A percentile compares a stretch with the other conserved stretches of the same genome.
These are phyloP conservation scores for Pichia sp. DNA, from an alignment of 1,139 yeast species.

Conservation along the genomic window DNA sequence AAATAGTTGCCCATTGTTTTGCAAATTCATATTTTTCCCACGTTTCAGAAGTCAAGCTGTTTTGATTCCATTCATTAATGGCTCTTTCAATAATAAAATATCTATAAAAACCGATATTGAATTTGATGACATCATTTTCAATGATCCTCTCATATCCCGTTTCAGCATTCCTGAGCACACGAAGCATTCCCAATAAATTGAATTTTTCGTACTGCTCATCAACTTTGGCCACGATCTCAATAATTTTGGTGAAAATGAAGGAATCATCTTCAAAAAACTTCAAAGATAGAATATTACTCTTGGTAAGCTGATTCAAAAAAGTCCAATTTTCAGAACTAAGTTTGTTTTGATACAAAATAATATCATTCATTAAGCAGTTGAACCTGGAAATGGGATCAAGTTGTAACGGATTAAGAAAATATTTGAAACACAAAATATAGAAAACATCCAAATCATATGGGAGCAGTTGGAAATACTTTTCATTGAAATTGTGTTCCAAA, in stretches of 20 bases:
- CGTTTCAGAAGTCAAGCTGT: not conserved
- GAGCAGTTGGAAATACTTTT: not conserved
- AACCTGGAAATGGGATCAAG: not conserved
- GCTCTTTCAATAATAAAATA: conserved; percentile 5
- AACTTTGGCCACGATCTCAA: conserved; percentile 1
- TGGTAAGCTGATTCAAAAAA: not conserved
- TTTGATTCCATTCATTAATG: conserved; percentile 7
- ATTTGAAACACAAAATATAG: conserved; percentile 6
- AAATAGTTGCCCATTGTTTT: conserved; percentile 8
- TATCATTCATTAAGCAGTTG: not conserved
- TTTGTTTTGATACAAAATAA: not conserved
- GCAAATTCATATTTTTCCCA: conserved; percentile 5
- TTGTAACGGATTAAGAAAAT: conserved; percentile 5
- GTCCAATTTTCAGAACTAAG: not conserved
- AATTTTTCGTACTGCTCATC: not conserved
- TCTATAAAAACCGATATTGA: conserved; percentile 4
- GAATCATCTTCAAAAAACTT: not conserved
- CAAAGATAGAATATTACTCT: not conserved
- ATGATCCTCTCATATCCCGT: conserved; percentile 6
- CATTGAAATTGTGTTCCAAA: not conserved
- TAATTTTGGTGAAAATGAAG: not conserved
- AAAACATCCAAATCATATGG: conserved; percentile 5
- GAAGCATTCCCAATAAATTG: conserved; percentile 6
- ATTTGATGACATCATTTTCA: not conserved
- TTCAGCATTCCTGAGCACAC: conserved; percentile 9